Evolutionary conservation across 1,284 basidiomycete species (phyloP), one percentile per base, ranked within the genome.

Genomic region (Austropuccinia psidii): DNA sequence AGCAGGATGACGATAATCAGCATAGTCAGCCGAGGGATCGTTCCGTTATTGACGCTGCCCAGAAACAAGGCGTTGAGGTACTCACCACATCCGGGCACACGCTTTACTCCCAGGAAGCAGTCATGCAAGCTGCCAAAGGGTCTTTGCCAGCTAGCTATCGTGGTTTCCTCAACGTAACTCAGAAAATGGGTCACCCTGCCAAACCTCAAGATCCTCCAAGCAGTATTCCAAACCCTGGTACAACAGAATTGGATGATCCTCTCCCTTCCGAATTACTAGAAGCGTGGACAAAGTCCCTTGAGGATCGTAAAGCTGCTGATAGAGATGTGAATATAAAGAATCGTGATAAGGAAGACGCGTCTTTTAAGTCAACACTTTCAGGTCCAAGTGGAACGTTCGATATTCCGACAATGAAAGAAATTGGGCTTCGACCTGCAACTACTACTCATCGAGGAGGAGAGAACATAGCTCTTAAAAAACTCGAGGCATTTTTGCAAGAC

Each of bases 361-460:
- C 66, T 33, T 68, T 33, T 39, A 35, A 27, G 27, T 68, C 66
- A 21, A 80, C 77, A 6, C 76, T 82, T 37, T 76, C 78, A 69
- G 84, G 84, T 39, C 81, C 83, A 15, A 75, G 79, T 35, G 76
- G 77, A 43, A 80, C 80, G 57, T 84, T 85, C 77, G 79, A 82
- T 47, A 83, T 86, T 13, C 84, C 83, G 9, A 83, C 83, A 6
- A 79, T 85, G 75, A 76, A 80, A 31, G 83, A 83, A 67, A 78
- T 85, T 55, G 84, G 84, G 0, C 81, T 83, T 74, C 79, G 80
- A 60, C 75, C 77, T 57, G 78, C 82, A 1, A 82, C 83, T 21
- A 83, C 83, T 45, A 79, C 81, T 39, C 83, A 85, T 61, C 81
- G 80, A 43, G 85, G 84, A 45, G 85, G 85, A 6, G 84, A 85